phyloP scores from a whole-genome alignment of 73 alveolate species.

The Symbiodinium pilosum region DNA sequence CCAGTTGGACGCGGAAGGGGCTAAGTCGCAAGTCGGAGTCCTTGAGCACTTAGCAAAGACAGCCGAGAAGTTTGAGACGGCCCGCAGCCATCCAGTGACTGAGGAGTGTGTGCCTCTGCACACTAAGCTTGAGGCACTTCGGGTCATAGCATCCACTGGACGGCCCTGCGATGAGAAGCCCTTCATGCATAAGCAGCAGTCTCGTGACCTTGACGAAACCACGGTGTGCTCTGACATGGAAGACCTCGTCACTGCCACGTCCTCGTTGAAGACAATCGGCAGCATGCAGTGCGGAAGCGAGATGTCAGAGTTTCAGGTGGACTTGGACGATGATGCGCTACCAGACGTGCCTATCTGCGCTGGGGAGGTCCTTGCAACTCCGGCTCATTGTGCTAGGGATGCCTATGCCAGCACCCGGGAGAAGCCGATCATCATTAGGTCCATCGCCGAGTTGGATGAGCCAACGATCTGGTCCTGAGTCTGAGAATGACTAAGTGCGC shows the following conservation, averaged over 20 bases:
- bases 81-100: conserved; percentile 7
- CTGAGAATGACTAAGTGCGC: not conserved
- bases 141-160: conserved; percentile 9
- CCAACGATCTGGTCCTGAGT: not conserved
- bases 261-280: conserved; percentile 51
- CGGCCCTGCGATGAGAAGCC: not conserved
- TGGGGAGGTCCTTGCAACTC: conserved; percentile 84
- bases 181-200: not conserved
- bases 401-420: conserved; percentile 14
- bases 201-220: conserved; percentile 44
- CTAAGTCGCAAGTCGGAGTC: conserved; percentile 41
- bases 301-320: conserved; percentile 40
- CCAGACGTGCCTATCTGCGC: conserved; percentile 60
- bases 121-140: conserved; percentile 33
- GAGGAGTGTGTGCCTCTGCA: conserved; percentile 49
- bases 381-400: conserved; percentile 1
- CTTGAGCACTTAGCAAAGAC: conserved; percentile 59
- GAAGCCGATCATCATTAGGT: conserved; percentile 3
- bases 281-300: not conserved
- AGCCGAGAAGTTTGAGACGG: conserved; percentile 35
- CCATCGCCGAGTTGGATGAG: not conserved
- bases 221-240: conserved; percentile 55
- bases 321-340: conserved; percentile 43
- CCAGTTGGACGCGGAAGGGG: conserved; percentile 35
- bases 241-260: conserved; percentile 53